These are phyloP conservation scores for Colletotrichum karsti DNA, from an alignment of 2,329 filamentous ascomycete species.

Conservation along the genomic window DNA sequence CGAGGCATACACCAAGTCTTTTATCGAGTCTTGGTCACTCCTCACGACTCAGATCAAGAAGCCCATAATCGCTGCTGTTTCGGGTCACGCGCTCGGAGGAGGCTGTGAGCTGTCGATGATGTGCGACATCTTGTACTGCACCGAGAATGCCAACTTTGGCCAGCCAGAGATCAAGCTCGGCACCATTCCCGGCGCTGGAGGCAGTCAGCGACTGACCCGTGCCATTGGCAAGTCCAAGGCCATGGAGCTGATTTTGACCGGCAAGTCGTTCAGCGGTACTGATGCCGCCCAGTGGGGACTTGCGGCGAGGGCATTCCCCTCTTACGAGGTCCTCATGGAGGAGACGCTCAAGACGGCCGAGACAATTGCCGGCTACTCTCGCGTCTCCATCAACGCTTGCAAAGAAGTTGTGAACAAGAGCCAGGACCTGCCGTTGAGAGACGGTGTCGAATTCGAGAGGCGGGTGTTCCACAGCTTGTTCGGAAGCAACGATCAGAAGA, in stretches of 20 bases:
- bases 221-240: constrained; percentile 85
- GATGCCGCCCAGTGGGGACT: constrained; percentile 93
- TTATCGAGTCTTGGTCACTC: constrained; percentile 94
- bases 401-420: constrained; percentile 99
- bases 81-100: constrained; percentile 92
- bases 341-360: constrained; percentile 84
- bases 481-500: constrained; percentile 95
- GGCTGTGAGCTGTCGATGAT: constrained; percentile 98
- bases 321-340: constrained; percentile 83
- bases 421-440: constrained; percentile 85
- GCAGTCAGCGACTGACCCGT: constrained; percentile 85
- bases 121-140: constrained; percentile 95
- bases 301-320: constrained; percentile 82
- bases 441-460: constrained; percentile 95
- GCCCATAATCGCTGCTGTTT: constrained; percentile 92
- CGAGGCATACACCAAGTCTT: constrained; percentile 86
- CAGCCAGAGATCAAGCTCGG: constrained; percentile 98
- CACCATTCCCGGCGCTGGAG: constrained; percentile 90
- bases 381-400: constrained; percentile 85
- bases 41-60: constrained; percentile 88
- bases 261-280: constrained; percentile 81
- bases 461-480: constrained; percentile 93
- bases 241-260: constrained; percentile 92
- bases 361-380: constrained; percentile 87
- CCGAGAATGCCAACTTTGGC: constrained; percentile 85